A percentile compares a stretch with the other conserved stretches of the same genome.
Evolutionary conservation across 768 basidiomycete genomes (phyloP).

Genomic region (Suillus subluteus): DNA sequence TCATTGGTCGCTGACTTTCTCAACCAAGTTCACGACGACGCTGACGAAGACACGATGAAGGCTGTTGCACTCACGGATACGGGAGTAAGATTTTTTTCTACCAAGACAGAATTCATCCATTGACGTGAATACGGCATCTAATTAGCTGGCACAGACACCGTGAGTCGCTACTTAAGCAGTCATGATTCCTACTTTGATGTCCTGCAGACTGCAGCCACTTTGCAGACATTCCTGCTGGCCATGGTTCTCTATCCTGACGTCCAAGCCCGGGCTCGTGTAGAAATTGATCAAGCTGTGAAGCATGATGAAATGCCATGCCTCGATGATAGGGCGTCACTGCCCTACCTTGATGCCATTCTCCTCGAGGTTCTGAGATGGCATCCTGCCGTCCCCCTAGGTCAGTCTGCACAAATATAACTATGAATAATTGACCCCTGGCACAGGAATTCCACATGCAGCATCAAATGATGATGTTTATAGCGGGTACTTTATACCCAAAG

Average conservation of each 20-base stretch:
- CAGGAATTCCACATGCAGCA: slow-evolving; percentile 25
- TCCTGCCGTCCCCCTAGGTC: slow-evolving; percentile 29
- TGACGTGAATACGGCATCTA: neutral
- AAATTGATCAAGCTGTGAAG: slow-evolving; percentile 27
- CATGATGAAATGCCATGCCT: slow-evolving; percentile 17
- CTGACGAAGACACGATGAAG: too few species aligned
- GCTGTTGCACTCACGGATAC: too few species aligned
- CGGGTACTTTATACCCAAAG: slow-evolving; percentile 53
- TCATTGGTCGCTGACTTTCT: too few species aligned
- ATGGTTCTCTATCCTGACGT: slow-evolving; percentile 33
- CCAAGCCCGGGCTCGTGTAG: slow-evolving; percentile 30
- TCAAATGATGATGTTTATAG: slow-evolving; percentile 42
- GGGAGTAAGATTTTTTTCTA: neutral
- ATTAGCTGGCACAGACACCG: slow-evolving; percentile 9
- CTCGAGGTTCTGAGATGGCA: slow-evolving; percentile 26
- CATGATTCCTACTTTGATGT: neutral
- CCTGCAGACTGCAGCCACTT: slow-evolving; percentile 22
- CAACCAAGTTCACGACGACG: too few species aligned
- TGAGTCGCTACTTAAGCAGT: neutral
- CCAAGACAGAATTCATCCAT: neutral
- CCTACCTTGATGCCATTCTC: slow-evolving; percentile 28
- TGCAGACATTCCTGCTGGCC: slow-evolving; percentile 31
- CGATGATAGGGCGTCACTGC: slow-evolving; percentile 23
- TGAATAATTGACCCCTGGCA: neutral
- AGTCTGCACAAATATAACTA: neutral